These are phyloP conservation scores for Emericellopsis cladophorae DNA, from an alignment of 2,329 filamentous ascomycete species.

Conservation along the genomic window DNA sequence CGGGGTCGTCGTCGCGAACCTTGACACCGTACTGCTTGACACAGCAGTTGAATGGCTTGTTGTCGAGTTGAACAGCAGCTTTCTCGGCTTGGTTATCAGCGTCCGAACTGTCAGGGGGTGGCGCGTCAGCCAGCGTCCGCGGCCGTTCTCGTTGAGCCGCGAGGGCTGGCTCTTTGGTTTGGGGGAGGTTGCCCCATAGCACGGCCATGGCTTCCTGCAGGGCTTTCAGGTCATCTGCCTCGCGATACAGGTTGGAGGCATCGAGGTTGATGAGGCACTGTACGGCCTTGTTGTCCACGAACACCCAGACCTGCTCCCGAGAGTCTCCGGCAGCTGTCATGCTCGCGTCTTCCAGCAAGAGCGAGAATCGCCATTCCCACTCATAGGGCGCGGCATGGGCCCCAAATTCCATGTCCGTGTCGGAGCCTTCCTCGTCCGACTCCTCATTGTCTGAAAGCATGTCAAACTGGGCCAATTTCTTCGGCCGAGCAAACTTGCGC, in stretches of 20 bases:
- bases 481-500: conserved; percentile 53
- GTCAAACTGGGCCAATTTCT: conserved; percentile 32
- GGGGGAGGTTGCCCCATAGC: conserved; percentile 79
- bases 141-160: conserved; percentile 3
- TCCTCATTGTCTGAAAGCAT: conserved; percentile 30
- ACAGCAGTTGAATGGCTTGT: conserved; percentile 56
- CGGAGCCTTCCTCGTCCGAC: conserved; percentile 13
- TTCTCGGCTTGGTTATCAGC: conserved; percentile 11
- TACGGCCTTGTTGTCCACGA: conserved; percentile 47
- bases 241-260: conserved; percentile 41
- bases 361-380: conserved; percentile 79
- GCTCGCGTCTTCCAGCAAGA: conserved; percentile 62
- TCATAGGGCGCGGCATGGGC: conserved; percentile 11
- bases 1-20: conserved; percentile 23
- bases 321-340: conserved; percentile 10
- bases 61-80: conserved; percentile 19
- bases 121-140: conserved; percentile 13
- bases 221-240: conserved; percentile 30
- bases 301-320: conserved; percentile 47
- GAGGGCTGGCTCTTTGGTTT: conserved; percentile 36
- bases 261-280: conserved; percentile 35
- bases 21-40: conserved; percentile 58
- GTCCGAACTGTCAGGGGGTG: conserved; percentile 25
- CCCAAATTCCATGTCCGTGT: conserved; percentile 12
- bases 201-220: conserved; percentile 61